Conservation (phyloP, 192 early-diverging fungal species). For the Dissophora globulifera region DNA sequence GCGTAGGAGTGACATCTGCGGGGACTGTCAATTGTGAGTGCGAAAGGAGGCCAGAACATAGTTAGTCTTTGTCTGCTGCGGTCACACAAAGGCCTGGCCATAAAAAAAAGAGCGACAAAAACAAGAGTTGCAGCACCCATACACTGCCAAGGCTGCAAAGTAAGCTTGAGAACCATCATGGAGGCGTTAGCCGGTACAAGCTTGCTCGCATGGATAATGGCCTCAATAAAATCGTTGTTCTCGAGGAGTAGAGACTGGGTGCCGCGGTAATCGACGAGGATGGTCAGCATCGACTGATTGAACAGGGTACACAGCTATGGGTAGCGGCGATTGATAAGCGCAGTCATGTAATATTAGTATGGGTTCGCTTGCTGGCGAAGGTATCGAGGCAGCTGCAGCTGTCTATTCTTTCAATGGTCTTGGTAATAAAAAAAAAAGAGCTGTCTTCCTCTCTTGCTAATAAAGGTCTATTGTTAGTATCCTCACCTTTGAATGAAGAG, state of each 20-base stretch:
- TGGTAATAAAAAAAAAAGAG: no score
- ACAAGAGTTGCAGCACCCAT: no score
- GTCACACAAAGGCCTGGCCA: no score
- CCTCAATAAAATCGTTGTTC: slow-evolving; percentile 28
- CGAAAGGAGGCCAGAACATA: no score
- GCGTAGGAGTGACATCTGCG: no score
- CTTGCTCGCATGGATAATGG: slow-evolving; percentile 4
- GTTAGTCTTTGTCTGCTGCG: no score
- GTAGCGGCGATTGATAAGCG: no score
- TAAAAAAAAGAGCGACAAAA: background rate
- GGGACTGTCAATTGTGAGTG: no score
- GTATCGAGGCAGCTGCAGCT: background rate
- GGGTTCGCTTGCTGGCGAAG: no score
- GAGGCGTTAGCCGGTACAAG: slow-evolving; percentile 12
- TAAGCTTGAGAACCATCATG: slow-evolving; percentile 24
- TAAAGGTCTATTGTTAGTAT: background rate
- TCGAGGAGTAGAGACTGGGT: slow-evolving; percentile 1
- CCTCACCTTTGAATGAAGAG: slow-evolving; percentile 31
- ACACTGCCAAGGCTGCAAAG: slow-evolving; percentile 13
- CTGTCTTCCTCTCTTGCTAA: background rate
- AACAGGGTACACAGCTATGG: slow-evolving; percentile 37
- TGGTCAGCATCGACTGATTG: slow-evolving; percentile 14
- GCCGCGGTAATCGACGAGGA: slow-evolving; percentile 19
- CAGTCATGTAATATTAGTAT: no score
- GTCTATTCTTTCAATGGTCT: no score